Evolutionary conservation across 129 eudicot genomes (phyloP).

Genomic region (Deinandra increscens): DNA sequence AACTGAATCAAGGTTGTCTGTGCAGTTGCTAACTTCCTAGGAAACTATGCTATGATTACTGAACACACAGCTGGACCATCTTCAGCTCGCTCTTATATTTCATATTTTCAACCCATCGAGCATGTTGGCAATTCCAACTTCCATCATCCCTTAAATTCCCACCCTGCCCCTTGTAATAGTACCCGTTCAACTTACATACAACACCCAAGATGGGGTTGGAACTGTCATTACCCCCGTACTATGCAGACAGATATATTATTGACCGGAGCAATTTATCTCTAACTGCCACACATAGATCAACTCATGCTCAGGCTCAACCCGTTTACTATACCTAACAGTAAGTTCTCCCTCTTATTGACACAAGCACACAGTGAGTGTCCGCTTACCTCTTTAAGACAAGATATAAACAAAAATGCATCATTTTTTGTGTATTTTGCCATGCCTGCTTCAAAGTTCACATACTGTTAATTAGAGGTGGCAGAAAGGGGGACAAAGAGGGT

Average conservation of each 20-base stretch:
- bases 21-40: slow-evolving; percentile 44
- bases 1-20: slow-evolving; percentile 13
- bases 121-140: slow-evolving; percentile 38
- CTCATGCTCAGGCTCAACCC: slow-evolving; percentile 29
- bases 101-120: slow-evolving; percentile 39
- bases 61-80: slow-evolving; percentile 37
- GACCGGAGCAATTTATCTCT: slow-evolving; percentile 32
- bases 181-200: slow-evolving; percentile 31
- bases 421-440: neutral
- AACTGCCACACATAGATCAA: slow-evolving; percentile 34
- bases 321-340: slow-evolving; percentile 45
- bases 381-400: neutral
- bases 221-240: slow-evolving; percentile 42
- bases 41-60: slow-evolving; percentile 38
- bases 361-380: neutral
- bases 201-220: slow-evolving; percentile 48
- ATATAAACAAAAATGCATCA: neutral
- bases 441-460: neutral
- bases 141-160: slow-evolving; percentile 39
- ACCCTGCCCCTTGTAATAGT: slow-evolving; percentile 33
- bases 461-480: neutral
- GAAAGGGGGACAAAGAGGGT: neutral
- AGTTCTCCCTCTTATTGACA: slow-evolving; percentile 12
- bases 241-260: slow-evolving; percentile 32
- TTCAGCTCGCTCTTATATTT: slow-evolving; percentile 38